Percentiles rank a stretch among this genome's conserved stretches.
Evolutionary conservation across 139 green algal genomes (phyloP).

Genomic region (Ettlia oleoabundans): DNA sequence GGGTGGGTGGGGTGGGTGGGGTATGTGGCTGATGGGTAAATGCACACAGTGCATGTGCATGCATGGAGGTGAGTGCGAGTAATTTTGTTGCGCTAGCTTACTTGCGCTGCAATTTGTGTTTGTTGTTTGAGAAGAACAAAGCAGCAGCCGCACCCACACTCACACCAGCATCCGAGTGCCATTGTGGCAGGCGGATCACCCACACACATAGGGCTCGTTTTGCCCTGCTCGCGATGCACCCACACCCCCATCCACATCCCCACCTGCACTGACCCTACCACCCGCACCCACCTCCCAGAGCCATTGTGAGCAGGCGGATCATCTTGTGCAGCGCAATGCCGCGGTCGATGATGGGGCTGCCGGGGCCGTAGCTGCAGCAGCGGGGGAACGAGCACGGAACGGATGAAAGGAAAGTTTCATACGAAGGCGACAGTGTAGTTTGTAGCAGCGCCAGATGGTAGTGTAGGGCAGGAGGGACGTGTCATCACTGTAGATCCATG

Average conservation of each 20-base stretch:
- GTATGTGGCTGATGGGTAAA: too few species aligned
- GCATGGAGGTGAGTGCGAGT: too few species aligned
- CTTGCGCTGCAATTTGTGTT: too few species aligned
- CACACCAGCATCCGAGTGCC: too few species aligned
- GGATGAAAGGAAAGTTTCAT: not conserved
- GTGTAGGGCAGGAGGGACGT: not conserved
- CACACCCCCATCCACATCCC: not conserved
- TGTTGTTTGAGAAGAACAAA: not conserved
- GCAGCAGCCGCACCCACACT: too few species aligned
- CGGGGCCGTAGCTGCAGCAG: conserved; percentile 19
- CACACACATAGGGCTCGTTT: too few species aligned
- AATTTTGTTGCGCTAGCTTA: too few species aligned
- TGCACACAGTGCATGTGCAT: too few species aligned
- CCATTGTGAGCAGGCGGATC: conserved; percentile 92
- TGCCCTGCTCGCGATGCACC: too few species aligned
- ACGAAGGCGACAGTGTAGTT: not conserved
- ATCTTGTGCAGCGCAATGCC: conserved; percentile 99
- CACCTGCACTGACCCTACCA: not conserved
- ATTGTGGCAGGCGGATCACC: too few species aligned
- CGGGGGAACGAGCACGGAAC: not conserved
- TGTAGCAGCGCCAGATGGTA: not conserved
- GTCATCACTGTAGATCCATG: not conserved
- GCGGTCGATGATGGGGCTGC: conserved; percentile 77
- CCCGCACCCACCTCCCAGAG: conserved; percentile 83
- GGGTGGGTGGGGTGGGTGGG: too few species aligned